Evolutionary conservation across 495 filamentous ascomycete species (phyloP), one percentile per base, ranked within the genome.

Genomic region (Aspergillus avenaceus): DNA sequence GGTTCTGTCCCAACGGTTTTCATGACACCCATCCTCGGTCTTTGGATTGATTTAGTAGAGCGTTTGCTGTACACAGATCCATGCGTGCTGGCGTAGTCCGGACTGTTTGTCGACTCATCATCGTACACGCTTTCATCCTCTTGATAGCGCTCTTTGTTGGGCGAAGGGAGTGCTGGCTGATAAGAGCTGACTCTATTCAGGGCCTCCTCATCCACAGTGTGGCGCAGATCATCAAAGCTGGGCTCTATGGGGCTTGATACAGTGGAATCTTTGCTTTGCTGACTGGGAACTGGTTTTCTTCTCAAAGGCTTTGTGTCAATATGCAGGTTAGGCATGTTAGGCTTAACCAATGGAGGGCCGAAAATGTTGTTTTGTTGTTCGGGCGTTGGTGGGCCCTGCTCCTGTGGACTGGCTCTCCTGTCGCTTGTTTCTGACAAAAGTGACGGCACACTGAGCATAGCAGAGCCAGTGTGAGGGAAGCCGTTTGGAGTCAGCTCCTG

Each of bases 1-100:
- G 79, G 71, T n/a, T 65, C 62, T 43, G 77, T 77, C 8, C 92
- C 92, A 3, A 91, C 86, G 5, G 86, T 89, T 61, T 87, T 90
- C 67, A 90, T 77, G 4, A 91, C 83, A 46, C 92, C 92, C 58
- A 87, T 84, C 48, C 92, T 80, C 13, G 90, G 90, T 31, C 75
- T 80, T 21, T 91, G 84, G 12, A 77, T 64, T 0, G 83, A 85
- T 14, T 74, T 76, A 6, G 70, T 67, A 3, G 84, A 79, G 43
- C 64, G 63, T 53, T 75, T 77, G 42, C 75, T 87, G 41, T 86
- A 81, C 1, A 79, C 74, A 22, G 86, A 88, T 36, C 71, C 77
- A 18, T 76, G 76, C 8, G 85, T 87, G 63, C 86, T 91, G 5
- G 85, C 84, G 65, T 90, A 91, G 54, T 80, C 76, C n/a, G 77